Percentiles rank a stretch among this genome's conserved stretches.
Evolutionary conservation across 2,329 filamentous ascomycete genomes (phyloP).

Genomic region (Arthrinium puccinioides): DNA sequence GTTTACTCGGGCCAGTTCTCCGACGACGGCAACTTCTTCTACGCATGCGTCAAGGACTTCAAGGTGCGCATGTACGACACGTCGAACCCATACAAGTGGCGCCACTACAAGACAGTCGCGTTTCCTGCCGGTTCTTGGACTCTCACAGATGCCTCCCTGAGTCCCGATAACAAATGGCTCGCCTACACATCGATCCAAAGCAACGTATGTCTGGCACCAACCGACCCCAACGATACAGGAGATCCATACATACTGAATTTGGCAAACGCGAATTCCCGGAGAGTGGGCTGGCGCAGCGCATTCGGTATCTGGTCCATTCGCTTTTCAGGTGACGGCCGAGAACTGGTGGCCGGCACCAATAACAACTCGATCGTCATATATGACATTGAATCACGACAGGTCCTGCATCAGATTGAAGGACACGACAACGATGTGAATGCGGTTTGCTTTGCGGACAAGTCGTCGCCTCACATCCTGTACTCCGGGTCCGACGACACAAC

Average conservation of each 20-base stretch:
- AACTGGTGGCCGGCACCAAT: constrained; percentile 85
- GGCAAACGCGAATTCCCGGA: constrained; percentile 32
- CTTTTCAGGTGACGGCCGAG: constrained; percentile 84
- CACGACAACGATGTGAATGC: constrained; percentile 91
- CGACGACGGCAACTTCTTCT: constrained; percentile 96
- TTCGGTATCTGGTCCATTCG: constrained; percentile 82
- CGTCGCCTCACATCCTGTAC: constrained; percentile 88
- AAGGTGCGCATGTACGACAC: constrained; percentile 96
- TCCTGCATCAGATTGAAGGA: constrained; percentile 67
- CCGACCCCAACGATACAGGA: constrained; percentile 73
- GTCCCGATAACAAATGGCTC: constrained; percentile 84
- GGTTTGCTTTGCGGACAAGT: constrained; percentile 86
- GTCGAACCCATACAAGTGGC: constrained; percentile 90
- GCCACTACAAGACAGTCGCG: constrained; percentile 82
- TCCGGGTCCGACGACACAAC: constrained; percentile 93
- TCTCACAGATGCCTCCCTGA: constrained; percentile 85
- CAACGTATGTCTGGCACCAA: constrained; percentile 77
- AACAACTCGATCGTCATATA: constrained; percentile 78
- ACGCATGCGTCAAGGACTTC: constrained; percentile 85
- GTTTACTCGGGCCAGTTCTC: constrained; percentile 97
- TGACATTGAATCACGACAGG: constrained; percentile 75
- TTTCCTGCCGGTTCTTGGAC: constrained; percentile 93
- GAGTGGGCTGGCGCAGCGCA: constrained; percentile 22
- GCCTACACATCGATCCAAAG: constrained; percentile 87
- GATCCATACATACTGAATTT: constrained; percentile 79